These are phyloP conservation scores for Termitomyces sp. DNA, from an alignment of 768 basidiomycete genomes.

Conservation along the genomic window DNA sequence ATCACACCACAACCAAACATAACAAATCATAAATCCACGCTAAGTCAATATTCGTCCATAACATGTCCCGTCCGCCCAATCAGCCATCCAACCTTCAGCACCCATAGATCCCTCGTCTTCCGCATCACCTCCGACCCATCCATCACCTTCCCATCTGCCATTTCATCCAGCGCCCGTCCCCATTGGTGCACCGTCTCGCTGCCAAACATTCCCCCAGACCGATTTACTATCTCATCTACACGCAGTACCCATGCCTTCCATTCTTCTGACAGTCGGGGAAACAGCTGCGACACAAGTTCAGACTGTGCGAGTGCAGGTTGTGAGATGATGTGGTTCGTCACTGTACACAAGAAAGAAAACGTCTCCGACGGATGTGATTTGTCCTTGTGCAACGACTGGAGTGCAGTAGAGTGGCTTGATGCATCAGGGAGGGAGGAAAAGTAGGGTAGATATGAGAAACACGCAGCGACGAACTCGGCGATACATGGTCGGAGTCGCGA, in stretches of 20 bases:
- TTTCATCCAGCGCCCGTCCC: slow-evolving; percentile 64
- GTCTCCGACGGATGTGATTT: slow-evolving; percentile 71
- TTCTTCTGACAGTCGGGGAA: slow-evolving; percentile 63
- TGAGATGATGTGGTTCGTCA: slow-evolving; percentile 61
- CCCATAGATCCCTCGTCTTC: slow-evolving; percentile 54
- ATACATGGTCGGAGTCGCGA: slow-evolving; percentile 73
- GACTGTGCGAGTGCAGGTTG: slow-evolving; percentile 65
- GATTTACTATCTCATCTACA: slow-evolving; percentile 67
- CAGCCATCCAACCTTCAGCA: slow-evolving; percentile 73
- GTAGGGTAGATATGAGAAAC: slow-evolving; percentile 79
- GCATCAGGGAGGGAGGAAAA: slow-evolving; percentile 53
- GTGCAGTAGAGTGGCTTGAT: slow-evolving; percentile 28
- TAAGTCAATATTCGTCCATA: slow-evolving; percentile 24
- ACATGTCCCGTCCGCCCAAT: slow-evolving; percentile 39
- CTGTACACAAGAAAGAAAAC: slow-evolving; percentile 60
- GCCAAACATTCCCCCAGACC: slow-evolving; percentile 74
- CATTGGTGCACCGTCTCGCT: slow-evolving; percentile 62
- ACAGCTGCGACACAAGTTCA: slow-evolving; percentile 48
- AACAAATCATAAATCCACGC: not conserved
- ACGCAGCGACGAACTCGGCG: slow-evolving; percentile 69
- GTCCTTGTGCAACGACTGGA: slow-evolving; percentile 53
- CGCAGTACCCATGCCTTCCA: slow-evolving; percentile 75
- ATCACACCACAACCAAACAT: slow-evolving; percentile 10
- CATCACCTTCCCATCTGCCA: slow-evolving; percentile 45
- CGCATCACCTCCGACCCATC: slow-evolving; percentile 33